Base-by-base conservation (phyloP, 2,329 filamentous ascomycete species). In the Thielaviopsis cerberus region DNA sequence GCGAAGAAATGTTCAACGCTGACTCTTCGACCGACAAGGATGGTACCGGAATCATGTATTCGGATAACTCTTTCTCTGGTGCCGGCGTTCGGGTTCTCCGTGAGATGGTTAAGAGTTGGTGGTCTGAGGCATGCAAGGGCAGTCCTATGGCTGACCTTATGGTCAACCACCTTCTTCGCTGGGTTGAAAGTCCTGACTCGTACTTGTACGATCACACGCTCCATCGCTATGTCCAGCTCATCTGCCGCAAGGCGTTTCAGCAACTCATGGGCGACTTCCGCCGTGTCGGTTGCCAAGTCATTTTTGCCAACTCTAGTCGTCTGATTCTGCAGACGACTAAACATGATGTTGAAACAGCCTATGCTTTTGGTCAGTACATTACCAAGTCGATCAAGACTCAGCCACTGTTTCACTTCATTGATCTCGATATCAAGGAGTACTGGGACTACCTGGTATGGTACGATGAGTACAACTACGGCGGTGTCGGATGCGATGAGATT, bases 361-460 rank as follows among this genome's bases (percentile, higher is more conserved):
- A 86, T 64, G 90, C 92, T 0, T 99, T 97, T 74, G 90, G 87
- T 64, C 86, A 97, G 69, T 99, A 98, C 71, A 94, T 98, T 62
- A 78, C 98, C 66, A 96, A 96, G 73, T 94, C 90, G 0, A 96
- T 99, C 72, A 91, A 94, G 70, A 83, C 82, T 59, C 96, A 96
- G 66, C 89, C 92, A 0, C 78, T 96, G 0, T 99, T 99, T 72
- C 88, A 96, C 69, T 98, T 98, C 67, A 82, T 99, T 62, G 92
- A 98, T 65, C 76, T 99, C 2, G 88, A 96, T 65, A 92, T 99
- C 69, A 95, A 91, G 64, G 92, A 98, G 68, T 99, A 96, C 70
- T 99, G 92, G 92, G 92, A 99, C 69, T 97, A 96, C 66, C 81
- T 99, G 0, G 83, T 96, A 3, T 99, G 92, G 92, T 97, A 97